phyloP scores from a whole-genome alignment of 1,139 yeast genomes.

The Taphrina flavorubra region DNA sequence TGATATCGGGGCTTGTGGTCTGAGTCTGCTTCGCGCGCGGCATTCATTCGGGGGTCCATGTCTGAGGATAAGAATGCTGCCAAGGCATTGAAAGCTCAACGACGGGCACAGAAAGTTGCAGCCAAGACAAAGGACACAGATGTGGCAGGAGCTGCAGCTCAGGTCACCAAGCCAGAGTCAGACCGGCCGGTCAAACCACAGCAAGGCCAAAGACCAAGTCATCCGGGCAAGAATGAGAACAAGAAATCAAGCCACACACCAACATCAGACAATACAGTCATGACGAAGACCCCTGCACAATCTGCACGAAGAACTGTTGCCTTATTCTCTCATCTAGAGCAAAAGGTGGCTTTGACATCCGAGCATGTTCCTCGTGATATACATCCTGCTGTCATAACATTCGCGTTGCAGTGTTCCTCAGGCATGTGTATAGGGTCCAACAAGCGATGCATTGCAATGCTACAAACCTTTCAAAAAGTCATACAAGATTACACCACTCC shows the following conservation, averaged over 20 bases:
- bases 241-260: background rate
- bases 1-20: background rate
- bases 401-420: slow-evolving; percentile 80
- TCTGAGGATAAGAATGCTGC: slow-evolving; percentile 31
- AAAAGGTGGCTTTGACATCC: slow-evolving; percentile 52
- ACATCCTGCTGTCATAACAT: slow-evolving; percentile 81
- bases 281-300: background rate
- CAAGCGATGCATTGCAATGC: slow-evolving; percentile 82
- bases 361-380: slow-evolving; percentile 61
- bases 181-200: background rate
- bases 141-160: slow-evolving; percentile 18
- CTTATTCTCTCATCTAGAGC: slow-evolving; percentile 85
- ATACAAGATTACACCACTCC: slow-evolving; percentile 85
- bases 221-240: background rate
- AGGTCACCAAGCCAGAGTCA: background rate
- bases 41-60: slow-evolving; percentile 4
- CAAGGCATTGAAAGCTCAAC: slow-evolving; percentile 33
- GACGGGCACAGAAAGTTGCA: slow-evolving; percentile 36
- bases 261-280: background rate
- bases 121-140: slow-evolving; percentile 22
- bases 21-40: background rate
- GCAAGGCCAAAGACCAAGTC: background rate
- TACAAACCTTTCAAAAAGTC: slow-evolving; percentile 80
- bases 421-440: slow-evolving; percentile 89
- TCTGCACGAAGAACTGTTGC: slow-evolving; percentile 49